A percentile compares a stretch with the other conserved stretches of the same genome.
phyloP scores from a whole-genome alignment of 352 stramenopile genomes.

The Phytophthora pseudosyringae region DNA sequence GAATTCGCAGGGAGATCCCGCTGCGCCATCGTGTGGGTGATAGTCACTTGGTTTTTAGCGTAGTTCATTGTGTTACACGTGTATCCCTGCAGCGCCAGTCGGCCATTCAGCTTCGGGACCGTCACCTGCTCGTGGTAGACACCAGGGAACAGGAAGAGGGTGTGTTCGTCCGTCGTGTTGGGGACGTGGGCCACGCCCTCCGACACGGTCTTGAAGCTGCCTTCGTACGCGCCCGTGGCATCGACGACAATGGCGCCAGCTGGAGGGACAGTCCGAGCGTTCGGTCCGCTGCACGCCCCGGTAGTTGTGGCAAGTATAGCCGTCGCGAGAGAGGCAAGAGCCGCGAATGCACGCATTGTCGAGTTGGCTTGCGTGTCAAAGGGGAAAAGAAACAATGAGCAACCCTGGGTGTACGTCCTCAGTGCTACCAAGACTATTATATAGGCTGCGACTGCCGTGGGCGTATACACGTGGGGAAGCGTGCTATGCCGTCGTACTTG shows the following conservation, averaged over 20 bases:
- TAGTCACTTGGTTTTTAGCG: conserved; percentile 20
- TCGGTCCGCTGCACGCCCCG: conserved; percentile 12
- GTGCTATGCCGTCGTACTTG: too few relatives aligned
- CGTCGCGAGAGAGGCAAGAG: conserved; percentile 5
- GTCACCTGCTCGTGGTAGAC: conserved; percentile 25
- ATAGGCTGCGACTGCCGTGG: background rate
- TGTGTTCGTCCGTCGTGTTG: conserved; percentile 27
- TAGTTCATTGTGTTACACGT: conserved; percentile 25
- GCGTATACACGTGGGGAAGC: background rate
- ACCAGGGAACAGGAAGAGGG: conserved; percentile 19
- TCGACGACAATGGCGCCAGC: conserved; percentile 19
- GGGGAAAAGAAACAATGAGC: conserved; percentile 21
- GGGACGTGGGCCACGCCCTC: conserved; percentile 15
- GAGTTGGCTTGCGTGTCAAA: background rate
- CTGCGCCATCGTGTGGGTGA: conserved; percentile 19
- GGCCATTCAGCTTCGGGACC: conserved; percentile 16
- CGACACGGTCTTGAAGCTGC: conserved; percentile 19
- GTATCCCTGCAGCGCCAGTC: conserved; percentile 21
- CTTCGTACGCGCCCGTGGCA: conserved; percentile 6
- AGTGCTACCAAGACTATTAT: too few relatives aligned
- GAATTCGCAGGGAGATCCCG: conserved; percentile 11
- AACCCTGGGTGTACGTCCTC: background rate
- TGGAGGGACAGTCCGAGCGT: conserved; percentile 6
- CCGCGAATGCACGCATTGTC: conserved; percentile 14
- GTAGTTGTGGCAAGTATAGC: background rate